Conservation (phyloP, 805 yeast species). For the Kazachstania taianensis region DNA sequence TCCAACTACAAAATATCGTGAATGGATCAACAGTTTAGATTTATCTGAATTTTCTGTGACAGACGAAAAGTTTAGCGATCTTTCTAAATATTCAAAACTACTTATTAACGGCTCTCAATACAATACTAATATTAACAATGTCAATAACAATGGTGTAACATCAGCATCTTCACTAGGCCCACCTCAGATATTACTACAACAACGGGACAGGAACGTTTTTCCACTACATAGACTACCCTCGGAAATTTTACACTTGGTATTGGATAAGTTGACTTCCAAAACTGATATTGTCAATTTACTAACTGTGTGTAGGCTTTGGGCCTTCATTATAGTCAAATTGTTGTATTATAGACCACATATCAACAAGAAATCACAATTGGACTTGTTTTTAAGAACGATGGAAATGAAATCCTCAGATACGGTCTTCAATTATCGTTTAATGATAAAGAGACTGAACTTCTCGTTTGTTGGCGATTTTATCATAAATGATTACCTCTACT, state of each 20-base stretch:
- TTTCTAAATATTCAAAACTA: conserved; percentile 11
- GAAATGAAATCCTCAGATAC: conserved; percentile 29
- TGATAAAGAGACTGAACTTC: conserved; percentile 71
- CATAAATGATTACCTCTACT: conserved; percentile 49
- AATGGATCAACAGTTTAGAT: conserved; percentile 19
- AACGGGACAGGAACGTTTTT: conserved; percentile 6
- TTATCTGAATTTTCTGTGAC: conserved; percentile 14
- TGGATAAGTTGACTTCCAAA: conserved; percentile 52
- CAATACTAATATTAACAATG: neutral
- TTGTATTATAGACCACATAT: conserved; percentile 84
- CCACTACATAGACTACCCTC: conserved; percentile 34
- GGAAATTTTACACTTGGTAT: conserved; percentile 53
- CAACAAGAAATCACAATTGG: conserved; percentile 42
- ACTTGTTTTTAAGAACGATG: conserved; percentile 32
- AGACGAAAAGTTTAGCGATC: conserved; percentile 14
- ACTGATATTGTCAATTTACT: conserved; percentile 50
- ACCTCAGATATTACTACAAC: neutral
- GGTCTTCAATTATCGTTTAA: conserved; percentile 55
- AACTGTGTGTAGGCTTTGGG: conserved; percentile 75
- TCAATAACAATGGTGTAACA: neutral
- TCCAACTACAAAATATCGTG: conserved; percentile 19
- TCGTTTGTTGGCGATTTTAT: conserved; percentile 62
- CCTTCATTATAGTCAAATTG: conserved; percentile 62
- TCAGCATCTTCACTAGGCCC: neutral
- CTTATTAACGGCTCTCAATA: neutral